Evolutionary conservation across 257 asterid species (phyloP).

Genomic region (Lycium barbarum): DNA sequence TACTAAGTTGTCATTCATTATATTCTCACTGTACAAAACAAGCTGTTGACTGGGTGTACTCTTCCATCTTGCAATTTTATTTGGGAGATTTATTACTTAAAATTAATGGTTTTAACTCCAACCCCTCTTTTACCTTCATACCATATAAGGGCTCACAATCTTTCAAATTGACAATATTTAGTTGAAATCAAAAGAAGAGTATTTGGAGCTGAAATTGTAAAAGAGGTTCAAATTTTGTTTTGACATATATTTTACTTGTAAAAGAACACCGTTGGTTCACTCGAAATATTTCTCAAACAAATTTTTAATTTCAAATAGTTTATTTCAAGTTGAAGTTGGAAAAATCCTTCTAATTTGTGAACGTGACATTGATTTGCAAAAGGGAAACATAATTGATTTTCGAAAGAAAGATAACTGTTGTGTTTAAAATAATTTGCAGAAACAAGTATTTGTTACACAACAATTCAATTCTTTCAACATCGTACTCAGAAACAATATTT

Average conservation of each 20-base stretch:
- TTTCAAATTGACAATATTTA: neutral
- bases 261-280: neutral
- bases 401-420: neutral
- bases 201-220: neutral
- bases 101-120: neutral
- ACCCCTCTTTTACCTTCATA: neutral
- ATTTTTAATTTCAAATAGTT: neutral
- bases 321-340: neutral
- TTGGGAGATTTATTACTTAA: neutral
- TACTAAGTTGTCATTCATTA: neutral
- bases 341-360: too few relatives aligned
- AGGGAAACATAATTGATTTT: too few relatives aligned
- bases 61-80: neutral
- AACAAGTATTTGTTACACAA: neutral
- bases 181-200: neutral
- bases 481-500: neutral
- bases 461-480: neutral
- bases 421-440: neutral
- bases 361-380: too few relatives aligned
- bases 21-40: constrained; percentile 4
- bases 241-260: too few relatives aligned
- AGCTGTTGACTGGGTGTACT: neutral
- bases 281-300: neutral
- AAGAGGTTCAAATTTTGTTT: too few relatives aligned
- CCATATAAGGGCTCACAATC: neutral